Conservation (phyloP, 2,329 filamentous ascomycete species). For the Scedosporium aurantiacum region DNA sequence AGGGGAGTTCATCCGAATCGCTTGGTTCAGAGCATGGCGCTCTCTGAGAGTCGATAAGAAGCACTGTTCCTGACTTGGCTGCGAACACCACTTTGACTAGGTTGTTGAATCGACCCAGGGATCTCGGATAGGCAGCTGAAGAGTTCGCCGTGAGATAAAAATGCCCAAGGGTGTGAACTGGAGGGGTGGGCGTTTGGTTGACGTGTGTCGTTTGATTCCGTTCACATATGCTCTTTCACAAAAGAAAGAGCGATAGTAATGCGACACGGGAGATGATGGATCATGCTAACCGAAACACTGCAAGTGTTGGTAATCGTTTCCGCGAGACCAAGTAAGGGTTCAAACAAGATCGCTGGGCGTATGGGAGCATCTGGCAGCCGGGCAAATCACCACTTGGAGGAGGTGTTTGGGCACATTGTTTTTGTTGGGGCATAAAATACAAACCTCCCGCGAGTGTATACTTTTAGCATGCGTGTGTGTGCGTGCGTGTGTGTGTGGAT, state of each 20-base stretch:
- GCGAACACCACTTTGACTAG: background rate
- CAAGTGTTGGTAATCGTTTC: background rate
- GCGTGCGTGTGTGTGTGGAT: background rate
- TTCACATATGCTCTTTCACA: background rate
- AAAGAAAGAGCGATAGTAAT: background rate
- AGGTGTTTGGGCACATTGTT: background rate
- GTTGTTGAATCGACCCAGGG: background rate
- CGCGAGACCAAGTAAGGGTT: background rate
- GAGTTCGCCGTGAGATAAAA: background rate
- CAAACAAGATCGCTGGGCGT: background rate
- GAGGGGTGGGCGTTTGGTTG: background rate
- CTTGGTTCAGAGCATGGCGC: background rate
- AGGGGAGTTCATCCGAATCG: background rate
- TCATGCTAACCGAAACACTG: background rate
- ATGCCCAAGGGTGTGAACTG: background rate
- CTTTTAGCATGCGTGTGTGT: no score
- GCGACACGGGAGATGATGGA: background rate
- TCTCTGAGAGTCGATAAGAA: background rate
- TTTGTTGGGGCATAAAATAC: background rate
- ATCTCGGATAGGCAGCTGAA: background rate
- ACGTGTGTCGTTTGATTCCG: background rate
- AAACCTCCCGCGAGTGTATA: background rate
- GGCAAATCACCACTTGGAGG: background rate
- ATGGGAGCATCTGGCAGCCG: background rate
- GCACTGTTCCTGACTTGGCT: background rate